phyloP scores from a whole-genome alignment of 2,329 filamentous ascomycete genomes.

The Davidsoniella eucalypti region DNA sequence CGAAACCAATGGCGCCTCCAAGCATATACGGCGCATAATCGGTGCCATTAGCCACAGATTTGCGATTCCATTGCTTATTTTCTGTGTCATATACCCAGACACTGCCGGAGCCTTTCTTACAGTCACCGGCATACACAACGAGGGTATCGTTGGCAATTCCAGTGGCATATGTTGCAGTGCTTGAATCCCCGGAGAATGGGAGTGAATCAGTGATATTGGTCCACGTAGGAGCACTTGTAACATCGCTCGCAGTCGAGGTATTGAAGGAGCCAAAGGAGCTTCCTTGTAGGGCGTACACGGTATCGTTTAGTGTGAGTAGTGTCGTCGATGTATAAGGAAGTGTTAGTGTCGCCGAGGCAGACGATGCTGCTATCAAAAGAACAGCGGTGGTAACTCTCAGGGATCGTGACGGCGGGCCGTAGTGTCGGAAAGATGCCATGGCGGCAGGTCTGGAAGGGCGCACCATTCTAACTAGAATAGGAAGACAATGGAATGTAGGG shows the following conservation, averaged over 20 bases:
- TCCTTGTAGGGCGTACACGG: constrained; percentile 50
- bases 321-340: constrained; percentile 11
- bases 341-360: constrained; percentile 1
- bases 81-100: constrained; percentile 53
- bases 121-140: constrained; percentile 59
- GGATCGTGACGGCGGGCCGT: neutral
- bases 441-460: neutral
- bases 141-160: constrained; percentile 50
- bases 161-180: constrained; percentile 46
- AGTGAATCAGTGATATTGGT: constrained; percentile 37
- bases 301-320: constrained; percentile 19
- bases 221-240: constrained; percentile 32
- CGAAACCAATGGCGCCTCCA: constrained; percentile 48
- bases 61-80: constrained; percentile 17
- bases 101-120: constrained; percentile 35
- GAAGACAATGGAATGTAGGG: neutral
- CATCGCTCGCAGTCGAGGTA: constrained; percentile 32
- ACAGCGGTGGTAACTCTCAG: neutral
- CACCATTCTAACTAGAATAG: neutral
- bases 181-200: constrained; percentile 42
- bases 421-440: neutral
- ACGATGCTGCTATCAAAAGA: neutral
- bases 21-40: constrained; percentile 30
- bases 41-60: constrained; percentile 12
- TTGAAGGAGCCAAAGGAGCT: constrained; percentile 36